phyloP scores from a whole-genome alignment of 345 rosid genomes.

The Lepidium didymum region DNA sequence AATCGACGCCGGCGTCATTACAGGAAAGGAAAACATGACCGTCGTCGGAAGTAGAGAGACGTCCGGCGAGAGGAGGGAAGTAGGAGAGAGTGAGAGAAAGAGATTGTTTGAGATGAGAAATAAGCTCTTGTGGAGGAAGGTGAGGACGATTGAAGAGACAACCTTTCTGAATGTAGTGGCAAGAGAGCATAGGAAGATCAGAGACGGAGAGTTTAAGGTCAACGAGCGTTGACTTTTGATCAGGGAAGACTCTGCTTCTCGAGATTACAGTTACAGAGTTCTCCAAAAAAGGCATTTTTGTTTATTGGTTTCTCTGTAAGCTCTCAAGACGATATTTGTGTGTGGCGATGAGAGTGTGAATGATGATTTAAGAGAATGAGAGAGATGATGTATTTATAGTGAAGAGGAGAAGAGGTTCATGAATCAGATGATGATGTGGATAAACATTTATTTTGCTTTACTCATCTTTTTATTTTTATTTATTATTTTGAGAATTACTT shows the following conservation, averaged over 20 bases:
- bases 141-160: constrained; percentile 53
- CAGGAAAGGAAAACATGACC: constrained; percentile 54
- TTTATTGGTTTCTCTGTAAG: not conserved
- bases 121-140: constrained; percentile 23
- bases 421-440: constrained; percentile 34
- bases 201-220: constrained; percentile 85
- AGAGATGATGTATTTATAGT: constrained; percentile 36
- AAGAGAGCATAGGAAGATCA: constrained; percentile 96
- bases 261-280: constrained; percentile 36
- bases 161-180: constrained; percentile 93
- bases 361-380: constrained; percentile 9
- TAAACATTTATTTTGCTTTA: not conserved
- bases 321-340: not conserved
- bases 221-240: constrained; percentile 39
- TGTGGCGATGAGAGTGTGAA: not conserved
- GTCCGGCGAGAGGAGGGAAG: constrained; percentile 95
- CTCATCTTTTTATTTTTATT: not conserved
- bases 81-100: constrained; percentile 44
- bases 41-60: constrained; percentile 42
- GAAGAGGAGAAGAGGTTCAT: constrained; percentile 34
- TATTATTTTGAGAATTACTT: not conserved
- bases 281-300: constrained; percentile 42
- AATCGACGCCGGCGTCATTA: constrained; percentile 70
- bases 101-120: constrained; percentile 41
- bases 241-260: constrained; percentile 49